These are phyloP conservation scores for Leptographium wingfieldii DNA, from an alignment of 2,329 filamentous ascomycete genomes.

Conservation along the genomic window DNA sequence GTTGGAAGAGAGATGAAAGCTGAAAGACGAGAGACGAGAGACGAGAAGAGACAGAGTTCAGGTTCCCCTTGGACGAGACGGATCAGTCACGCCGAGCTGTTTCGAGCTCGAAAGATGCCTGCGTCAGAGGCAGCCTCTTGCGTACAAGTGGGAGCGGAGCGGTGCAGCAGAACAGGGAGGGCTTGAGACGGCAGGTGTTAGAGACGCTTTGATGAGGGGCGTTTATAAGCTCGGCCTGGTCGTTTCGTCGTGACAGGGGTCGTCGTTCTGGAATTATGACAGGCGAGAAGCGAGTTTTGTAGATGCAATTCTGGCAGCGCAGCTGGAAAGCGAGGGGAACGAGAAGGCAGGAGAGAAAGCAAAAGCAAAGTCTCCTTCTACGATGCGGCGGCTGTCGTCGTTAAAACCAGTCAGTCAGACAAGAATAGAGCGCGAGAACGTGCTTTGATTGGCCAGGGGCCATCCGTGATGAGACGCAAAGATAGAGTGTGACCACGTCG, in stretches of 20 bases:
- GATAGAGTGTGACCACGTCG: neutral
- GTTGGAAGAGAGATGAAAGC: neutral
- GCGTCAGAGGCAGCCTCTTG: slow-evolving; percentile 21
- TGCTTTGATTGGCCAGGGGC: no score
- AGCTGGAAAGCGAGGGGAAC: neutral
- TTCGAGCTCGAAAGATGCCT: slow-evolving; percentile 26
- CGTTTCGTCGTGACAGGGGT: no score
- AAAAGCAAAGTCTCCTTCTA: neutral
- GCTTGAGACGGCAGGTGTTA: slow-evolving; percentile 33
- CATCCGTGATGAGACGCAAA: neutral
- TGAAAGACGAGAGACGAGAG: neutral
- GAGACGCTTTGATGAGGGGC: slow-evolving; percentile 27
- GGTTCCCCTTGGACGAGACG: neutral
- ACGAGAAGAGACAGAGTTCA: neutral
- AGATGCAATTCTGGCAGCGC: neutral
- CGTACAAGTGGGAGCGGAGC: no score
- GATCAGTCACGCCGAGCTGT: slow-evolving; percentile 32
- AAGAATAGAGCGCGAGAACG: neutral
- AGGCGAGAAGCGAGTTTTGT: no score
- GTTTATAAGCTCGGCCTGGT: neutral
- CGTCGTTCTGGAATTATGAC: no score
- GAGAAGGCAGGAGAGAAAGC: neutral
- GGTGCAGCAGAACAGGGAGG: no score
- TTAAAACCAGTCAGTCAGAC: neutral
- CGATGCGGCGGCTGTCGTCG: neutral